These are phyloP conservation scores for Tylopilus felleus DNA, from an alignment of 768 basidiomycete species.

Conservation along the genomic window DNA sequence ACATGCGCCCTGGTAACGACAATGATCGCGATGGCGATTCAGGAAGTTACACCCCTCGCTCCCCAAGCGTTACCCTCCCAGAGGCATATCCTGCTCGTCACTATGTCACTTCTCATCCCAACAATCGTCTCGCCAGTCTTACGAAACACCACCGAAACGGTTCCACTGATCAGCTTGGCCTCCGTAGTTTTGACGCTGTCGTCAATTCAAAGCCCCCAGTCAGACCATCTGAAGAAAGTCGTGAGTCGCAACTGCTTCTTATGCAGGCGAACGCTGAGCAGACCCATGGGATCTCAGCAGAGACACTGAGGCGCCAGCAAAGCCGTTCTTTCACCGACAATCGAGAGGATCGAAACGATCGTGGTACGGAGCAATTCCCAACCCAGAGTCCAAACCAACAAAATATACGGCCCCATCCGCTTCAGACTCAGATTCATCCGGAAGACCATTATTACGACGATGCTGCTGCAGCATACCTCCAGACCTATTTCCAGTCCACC, in stretches of 20 bases:
- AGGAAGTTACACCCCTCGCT: conserved; percentile 63
- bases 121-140: conserved; percentile 33
- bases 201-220: conserved; percentile 45
- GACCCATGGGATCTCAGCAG: conserved; percentile 13
- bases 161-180: conserved; percentile 57
- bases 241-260: conserved; percentile 21
- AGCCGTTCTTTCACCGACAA: conserved; percentile 18
- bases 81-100: conserved; percentile 37
- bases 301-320: conserved; percentile 18
- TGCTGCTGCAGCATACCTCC: conserved; percentile 55
- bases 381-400: conserved; percentile 11
- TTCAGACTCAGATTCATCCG: conserved; percentile 40
- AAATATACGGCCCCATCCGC: conserved; percentile 37
- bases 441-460: conserved; percentile 68
- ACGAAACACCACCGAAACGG: conserved; percentile 54
- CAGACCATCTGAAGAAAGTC: conserved; percentile 26
- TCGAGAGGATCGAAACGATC: conserved; percentile 22
- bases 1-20: conserved; percentile 30
- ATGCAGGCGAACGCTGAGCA: conserved; percentile 17
- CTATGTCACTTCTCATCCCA: conserved; percentile 31
- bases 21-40: conserved; percentile 41
- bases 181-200: conserved; percentile 56
- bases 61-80: conserved; percentile 59
- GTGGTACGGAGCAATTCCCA: conserved; percentile 20
- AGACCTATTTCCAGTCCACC: conserved; percentile 53